Evolutionary conservation across 1,139 yeast genomes (phyloP).

Genomic region (Pichia sp.): DNA sequence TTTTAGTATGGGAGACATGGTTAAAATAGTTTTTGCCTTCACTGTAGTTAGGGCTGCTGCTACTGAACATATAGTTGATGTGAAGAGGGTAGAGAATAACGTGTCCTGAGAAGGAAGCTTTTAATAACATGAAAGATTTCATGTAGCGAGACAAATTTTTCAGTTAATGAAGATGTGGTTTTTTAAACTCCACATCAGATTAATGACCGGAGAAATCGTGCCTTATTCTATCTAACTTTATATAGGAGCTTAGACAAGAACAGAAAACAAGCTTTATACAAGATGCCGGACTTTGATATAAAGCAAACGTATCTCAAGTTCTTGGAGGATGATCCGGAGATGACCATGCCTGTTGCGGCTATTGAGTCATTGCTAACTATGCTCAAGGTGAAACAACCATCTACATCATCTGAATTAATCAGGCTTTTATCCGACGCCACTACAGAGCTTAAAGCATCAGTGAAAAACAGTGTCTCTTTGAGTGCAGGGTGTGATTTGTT

Average conservation of each 20-base stretch:
- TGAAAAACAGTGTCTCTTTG: conserved; percentile 85
- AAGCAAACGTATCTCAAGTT: conserved; percentile 74
- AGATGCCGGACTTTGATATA: conserved; percentile 57
- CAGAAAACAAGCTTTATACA: too few relatives aligned
- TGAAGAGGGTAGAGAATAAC: too few relatives aligned
- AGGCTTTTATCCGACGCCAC: conserved; percentile 75
- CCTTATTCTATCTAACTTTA: too few relatives aligned
- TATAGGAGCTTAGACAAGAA: too few relatives aligned
- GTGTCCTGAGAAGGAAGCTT: too few relatives aligned
- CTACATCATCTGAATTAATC: conserved; percentile 90
- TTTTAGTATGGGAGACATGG: background rate
- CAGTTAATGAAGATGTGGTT: background rate
- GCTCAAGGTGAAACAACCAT: conserved; percentile 75
- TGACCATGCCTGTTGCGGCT: conserved; percentile 99
- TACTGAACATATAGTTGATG: too few relatives aligned
- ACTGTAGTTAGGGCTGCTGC: too few relatives aligned
- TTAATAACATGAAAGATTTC: background rate
- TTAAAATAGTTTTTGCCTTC: too few relatives aligned
- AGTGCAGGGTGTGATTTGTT: conserved; percentile 98
- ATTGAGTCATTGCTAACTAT: conserved; percentile 89
- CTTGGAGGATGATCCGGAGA: conserved; percentile 80
- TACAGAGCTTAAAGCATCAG: conserved; percentile 65
- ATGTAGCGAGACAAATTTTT: conserved; percentile 4
- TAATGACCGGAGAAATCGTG: too few relatives aligned
- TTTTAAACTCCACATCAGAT: too few relatives aligned